A percentile compares a stretch with the other conserved stretches of the same genome.
phyloP scores from a whole-genome alignment of 169 alveolate species.

The Ichthyophthirius multifiliis region DNA sequence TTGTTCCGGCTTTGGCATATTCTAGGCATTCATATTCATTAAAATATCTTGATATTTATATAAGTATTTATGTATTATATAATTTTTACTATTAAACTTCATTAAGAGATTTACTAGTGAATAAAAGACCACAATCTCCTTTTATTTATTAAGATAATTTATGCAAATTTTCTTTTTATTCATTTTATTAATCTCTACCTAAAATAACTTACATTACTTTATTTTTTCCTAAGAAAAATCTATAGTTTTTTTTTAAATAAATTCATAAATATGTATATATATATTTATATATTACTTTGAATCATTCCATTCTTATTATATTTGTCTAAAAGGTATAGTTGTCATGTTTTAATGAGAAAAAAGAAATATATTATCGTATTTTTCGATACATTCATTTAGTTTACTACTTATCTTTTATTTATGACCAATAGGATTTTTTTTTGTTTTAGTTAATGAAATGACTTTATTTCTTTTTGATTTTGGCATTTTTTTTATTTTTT shows the following conservation, averaged over 20 bases:
- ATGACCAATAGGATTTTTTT: slow-evolving; percentile 45
- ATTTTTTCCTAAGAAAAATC: slow-evolving; percentile 60
- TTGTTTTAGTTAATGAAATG: slow-evolving; percentile 45
- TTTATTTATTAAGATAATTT: slow-evolving; percentile 15
- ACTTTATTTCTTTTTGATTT: slow-evolving; percentile 49
- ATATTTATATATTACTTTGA: slow-evolving; percentile 6
- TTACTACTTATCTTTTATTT: slow-evolving; percentile 42
- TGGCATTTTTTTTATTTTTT: slow-evolving; percentile 49
- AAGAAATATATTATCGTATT: slow-evolving; percentile 31
- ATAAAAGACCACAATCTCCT: slow-evolving; percentile 27
- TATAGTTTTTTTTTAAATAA: neutral
- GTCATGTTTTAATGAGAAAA: slow-evolving; percentile 51
- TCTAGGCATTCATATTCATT: slow-evolving; percentile 24
- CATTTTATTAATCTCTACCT: slow-evolving; percentile 47
- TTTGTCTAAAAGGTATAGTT: slow-evolving; percentile 50
- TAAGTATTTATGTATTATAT: slow-evolving; percentile 21
- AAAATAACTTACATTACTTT: slow-evolving; percentile 54
- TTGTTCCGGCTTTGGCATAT: slow-evolving; percentile 52
- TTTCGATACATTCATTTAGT: slow-evolving; percentile 43
- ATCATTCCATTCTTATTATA: slow-evolving; percentile 30
- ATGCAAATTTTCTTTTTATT: slow-evolving; percentile 30
- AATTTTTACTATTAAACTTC: slow-evolving; percentile 19
- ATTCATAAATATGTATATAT: neutral
- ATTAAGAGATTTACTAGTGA: neutral
- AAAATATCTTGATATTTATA: slow-evolving; percentile 32